Percentiles rank a stretch among this genome's conserved stretches.
Evolutionary conservation across 371 early-diverging fungal species (phyloP).

Genomic region (Scutellospora calospora): DNA sequence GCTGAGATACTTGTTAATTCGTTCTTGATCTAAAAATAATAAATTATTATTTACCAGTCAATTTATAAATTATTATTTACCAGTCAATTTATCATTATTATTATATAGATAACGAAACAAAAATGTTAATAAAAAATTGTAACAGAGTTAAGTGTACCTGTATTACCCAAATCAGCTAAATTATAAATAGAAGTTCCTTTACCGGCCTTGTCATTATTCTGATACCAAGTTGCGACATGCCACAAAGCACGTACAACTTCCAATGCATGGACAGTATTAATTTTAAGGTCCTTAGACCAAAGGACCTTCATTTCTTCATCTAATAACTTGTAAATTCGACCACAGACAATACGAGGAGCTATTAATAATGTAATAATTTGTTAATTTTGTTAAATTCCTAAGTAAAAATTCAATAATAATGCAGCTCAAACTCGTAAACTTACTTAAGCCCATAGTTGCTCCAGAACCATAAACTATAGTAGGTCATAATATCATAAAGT

Average conservation of each 20-base stretch:
- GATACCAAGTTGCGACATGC: slow-evolving; percentile 71
- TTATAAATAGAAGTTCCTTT: slow-evolving; percentile 67
- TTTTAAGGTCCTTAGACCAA: slow-evolving; percentile 89
- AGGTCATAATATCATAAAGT: slow-evolving; percentile 86
- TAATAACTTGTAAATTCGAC: slow-evolving; percentile 85
- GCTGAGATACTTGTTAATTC: slow-evolving; percentile 74
- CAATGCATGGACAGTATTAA: slow-evolving; percentile 92
- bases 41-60: background rate
- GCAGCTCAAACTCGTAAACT: slow-evolving; percentile 45
- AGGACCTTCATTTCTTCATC: slow-evolving; percentile 89
- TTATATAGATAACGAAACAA: too few relatives aligned
- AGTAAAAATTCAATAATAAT: background rate
- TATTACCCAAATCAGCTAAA: slow-evolving; percentile 81
- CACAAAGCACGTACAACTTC: slow-evolving; percentile 87
- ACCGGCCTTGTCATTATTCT: slow-evolving; percentile 53
- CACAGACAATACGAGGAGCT: slow-evolving; percentile 93
- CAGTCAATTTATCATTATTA: background rate
- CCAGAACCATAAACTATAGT: slow-evolving; percentile 91
- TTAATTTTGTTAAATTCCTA: background rate
- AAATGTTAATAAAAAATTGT: too few relatives aligned
- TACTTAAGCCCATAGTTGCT: slow-evolving; percentile 81
- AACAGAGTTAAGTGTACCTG: slow-evolving; percentile 51
- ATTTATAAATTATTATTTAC: background rate
- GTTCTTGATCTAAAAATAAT: slow-evolving; percentile 75
- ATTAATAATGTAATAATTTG: slow-evolving; percentile 1